Percentiles rank a stretch among this genome's conserved stretches.
Conservation (phyloP, 2,329 filamentous ascomycete species). For the Bipolaris cookei region DNA sequence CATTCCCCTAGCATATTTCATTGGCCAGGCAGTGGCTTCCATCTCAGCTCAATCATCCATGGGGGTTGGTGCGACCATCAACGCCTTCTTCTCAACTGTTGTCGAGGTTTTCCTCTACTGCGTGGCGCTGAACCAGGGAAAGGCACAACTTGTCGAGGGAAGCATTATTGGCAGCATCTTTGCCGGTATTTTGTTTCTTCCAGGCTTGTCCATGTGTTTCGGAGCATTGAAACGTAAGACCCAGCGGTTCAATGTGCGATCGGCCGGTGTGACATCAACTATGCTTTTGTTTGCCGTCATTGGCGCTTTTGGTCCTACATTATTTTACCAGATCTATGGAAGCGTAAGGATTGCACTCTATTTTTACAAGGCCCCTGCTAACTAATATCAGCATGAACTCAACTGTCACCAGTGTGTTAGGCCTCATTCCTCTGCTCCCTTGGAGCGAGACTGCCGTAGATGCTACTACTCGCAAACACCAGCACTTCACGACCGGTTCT, state of each 20-base stretch:
- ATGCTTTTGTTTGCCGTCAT: slow-evolving; percentile 98
- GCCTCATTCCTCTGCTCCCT: slow-evolving; percentile 57
- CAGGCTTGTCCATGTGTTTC: slow-evolving; percentile 97
- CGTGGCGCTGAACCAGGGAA: slow-evolving; percentile 89
- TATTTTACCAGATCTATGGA: slow-evolving; percentile 99
- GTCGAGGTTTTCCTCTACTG: slow-evolving; percentile 99
- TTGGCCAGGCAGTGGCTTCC: slow-evolving; percentile 95
- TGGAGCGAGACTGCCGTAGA: slow-evolving; percentile 76
- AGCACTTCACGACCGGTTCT: slow-evolving; percentile 85
- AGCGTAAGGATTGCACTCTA: slow-evolving; percentile 59
- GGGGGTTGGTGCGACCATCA: slow-evolving; percentile 95
- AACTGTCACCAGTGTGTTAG: slow-evolving; percentile 73
- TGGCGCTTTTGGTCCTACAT: slow-evolving; percentile 89
- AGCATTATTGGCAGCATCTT: slow-evolving; percentile 98
- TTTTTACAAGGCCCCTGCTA: slow-evolving; percentile 34
- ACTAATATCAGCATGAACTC: slow-evolving; percentile 74
- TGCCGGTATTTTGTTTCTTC: slow-evolving; percentile 91
- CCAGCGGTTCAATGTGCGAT: slow-evolving; percentile 95
- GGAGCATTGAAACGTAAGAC: slow-evolving; percentile 98
- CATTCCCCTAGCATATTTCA: slow-evolving; percentile 96
- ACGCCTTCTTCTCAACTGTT: slow-evolving; percentile 96
- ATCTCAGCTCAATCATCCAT: slow-evolving; percentile 99
- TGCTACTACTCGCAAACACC: slow-evolving; percentile 94
- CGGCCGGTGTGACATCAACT: slow-evolving; percentile 93
- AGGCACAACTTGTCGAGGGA: slow-evolving; percentile 90